Evolutionary conservation across 73 alveolate species (phyloP), one percentile per base, ranked within the genome.

Genomic region (Paramecium octaurelia): DNA sequence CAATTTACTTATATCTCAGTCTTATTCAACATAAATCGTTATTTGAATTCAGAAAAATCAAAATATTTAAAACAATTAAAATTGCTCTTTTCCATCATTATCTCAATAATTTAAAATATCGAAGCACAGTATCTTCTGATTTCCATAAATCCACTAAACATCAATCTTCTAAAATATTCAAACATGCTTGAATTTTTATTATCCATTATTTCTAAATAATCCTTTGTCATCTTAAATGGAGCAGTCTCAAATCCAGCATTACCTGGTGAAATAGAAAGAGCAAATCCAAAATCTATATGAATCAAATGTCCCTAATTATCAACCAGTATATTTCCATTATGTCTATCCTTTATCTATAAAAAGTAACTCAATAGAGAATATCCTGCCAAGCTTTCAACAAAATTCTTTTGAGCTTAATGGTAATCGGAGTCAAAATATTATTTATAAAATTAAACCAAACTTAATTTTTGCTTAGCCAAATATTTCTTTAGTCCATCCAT

Each of bases 341-440:
- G 99, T 85, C 87, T 94, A 92, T 98, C 99, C 77, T 98, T 98
- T 16, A 98, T 95, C 91, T 98, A 94, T 34, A 98, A 92, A 40
- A 98, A 86, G 92, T 97, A 98, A 93, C 99, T 95, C 73, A 97
- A 96, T 29, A 98, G 94, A 9, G 99, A 96, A 92, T 99, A 99
- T 7, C 99, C 99, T 10, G 99, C 99, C 84, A 97, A 94, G 58
- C 99, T 96, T 92, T 98, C 99, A 20, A 98, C 98, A 92, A 99
- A 99, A 95, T 99, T 99, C 94, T 94, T 97, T 94, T 99, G 95
- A 18, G 99, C 99, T 93, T 98, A 98, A 89, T 97, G 98, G 86
- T 93, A 98, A 77, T 96, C 58, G 23, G 96, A 95, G 20, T 84
- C 93, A 90, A 97, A 98, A 93, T 93, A 92, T 71, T 93, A 95